These are phyloP conservation scores for Alternaria viburni DNA, from an alignment of 2,329 filamentous ascomycete genomes.

Conservation along the genomic window DNA sequence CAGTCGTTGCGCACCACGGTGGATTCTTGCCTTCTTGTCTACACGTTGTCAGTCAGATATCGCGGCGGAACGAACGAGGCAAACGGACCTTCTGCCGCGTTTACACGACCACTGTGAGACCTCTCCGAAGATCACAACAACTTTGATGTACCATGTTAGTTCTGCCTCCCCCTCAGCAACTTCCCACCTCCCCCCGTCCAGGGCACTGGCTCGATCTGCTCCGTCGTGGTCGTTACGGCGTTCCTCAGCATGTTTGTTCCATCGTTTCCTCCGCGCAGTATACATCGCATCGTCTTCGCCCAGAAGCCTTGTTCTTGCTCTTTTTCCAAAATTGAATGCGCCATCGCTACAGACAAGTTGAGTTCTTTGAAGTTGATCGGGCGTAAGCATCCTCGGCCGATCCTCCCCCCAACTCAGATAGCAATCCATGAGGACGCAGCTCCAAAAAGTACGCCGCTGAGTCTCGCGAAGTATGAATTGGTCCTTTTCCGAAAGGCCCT, in stretches of 20 bases:
- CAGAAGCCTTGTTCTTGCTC: conserved; percentile 55
- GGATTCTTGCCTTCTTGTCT: conserved; percentile 54
- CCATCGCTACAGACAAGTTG: conserved; percentile 72
- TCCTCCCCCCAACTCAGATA: conserved; percentile 70
- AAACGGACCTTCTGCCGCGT: conserved; percentile 59
- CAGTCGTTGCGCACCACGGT: conserved; percentile 65
- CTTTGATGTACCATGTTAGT: conserved; percentile 59
- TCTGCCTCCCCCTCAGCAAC: conserved; percentile 57
- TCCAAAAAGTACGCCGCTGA: conserved; percentile 73
- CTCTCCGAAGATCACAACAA: conserved; percentile 62
- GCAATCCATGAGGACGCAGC: conserved; percentile 74
- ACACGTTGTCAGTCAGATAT: conserved; percentile 8
- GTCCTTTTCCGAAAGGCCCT: conserved; percentile 36
- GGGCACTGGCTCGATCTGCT: background rate
- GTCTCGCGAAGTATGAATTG: conserved; percentile 67
- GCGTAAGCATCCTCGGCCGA: conserved; percentile 64
- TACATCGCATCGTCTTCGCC: conserved; percentile 25
- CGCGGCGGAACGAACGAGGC: background rate
- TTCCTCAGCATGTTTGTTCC: conserved; percentile 3
- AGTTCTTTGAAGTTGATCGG: conserved; percentile 64
- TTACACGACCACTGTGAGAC: conserved; percentile 64
- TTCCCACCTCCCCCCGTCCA: conserved; percentile 59
- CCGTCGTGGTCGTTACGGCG: conserved; percentile 1
- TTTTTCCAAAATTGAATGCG: conserved; percentile 67
- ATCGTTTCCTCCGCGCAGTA: conserved; percentile 14